Conservation (phyloP, 1,284 basidiomycete species). For the Cryptococcus maquisensis region DNA sequence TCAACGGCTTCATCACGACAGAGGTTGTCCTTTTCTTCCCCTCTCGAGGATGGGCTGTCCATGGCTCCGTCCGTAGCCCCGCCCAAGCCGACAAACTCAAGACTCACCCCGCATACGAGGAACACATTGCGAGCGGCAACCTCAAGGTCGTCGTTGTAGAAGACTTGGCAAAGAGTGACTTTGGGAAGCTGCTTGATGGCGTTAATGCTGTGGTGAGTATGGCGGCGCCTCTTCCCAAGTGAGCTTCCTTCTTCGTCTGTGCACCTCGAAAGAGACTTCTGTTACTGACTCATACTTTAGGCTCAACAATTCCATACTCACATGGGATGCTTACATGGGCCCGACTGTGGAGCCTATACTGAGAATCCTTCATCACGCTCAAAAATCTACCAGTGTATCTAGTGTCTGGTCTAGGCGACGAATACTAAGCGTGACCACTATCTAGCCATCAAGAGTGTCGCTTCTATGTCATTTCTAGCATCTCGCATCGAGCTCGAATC, state of each 20-base stretch:
- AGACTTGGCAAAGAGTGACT: conserved; percentile 5
- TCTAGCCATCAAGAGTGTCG: conserved; percentile 47
- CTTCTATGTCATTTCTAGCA: conserved; percentile 52
- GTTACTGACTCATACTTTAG: too few relatives aligned
- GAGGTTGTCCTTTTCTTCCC: not conserved
- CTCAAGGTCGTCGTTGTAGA: not conserved
- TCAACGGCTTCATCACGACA: not conserved
- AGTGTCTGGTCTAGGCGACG: not conserved
- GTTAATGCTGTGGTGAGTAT: not conserved
- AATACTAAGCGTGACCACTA: too few relatives aligned
- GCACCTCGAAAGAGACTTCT: too few relatives aligned
- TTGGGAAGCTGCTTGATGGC: not conserved
- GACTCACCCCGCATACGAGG: not conserved
- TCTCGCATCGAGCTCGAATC: conserved; percentile 23
- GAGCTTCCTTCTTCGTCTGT: not conserved
- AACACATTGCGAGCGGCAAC: not conserved
- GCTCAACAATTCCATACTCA: conserved; percentile 3
- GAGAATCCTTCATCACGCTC: conserved; percentile 44
- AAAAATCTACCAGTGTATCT: conserved; percentile 27
- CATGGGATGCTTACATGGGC: conserved; percentile 43
- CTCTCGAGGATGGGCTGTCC: not conserved
- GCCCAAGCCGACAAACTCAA: not conserved
- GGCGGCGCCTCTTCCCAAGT: not conserved
- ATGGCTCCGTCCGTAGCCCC: not conserved
- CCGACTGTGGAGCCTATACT: conserved; percentile 52